phyloP scores from a whole-genome alignment of 2,329 filamentous ascomycete species.

The Purpureocillium takamizusanense region DNA sequence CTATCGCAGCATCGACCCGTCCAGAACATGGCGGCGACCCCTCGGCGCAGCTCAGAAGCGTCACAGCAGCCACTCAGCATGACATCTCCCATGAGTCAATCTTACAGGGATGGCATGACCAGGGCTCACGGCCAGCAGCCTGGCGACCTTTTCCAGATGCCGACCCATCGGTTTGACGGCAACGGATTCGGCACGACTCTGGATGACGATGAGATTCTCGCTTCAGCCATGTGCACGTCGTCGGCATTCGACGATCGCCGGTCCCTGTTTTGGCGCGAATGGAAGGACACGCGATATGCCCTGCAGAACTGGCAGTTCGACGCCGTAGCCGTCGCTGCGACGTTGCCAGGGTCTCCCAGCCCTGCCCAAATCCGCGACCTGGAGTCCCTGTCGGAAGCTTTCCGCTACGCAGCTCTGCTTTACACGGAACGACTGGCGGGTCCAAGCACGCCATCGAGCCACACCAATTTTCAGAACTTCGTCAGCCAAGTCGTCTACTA shows the following conservation, averaged over 20 bases:
- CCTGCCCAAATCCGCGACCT: slow-evolving; percentile 63
- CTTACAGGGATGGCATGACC: slow-evolving; percentile 27
- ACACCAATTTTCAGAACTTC: slow-evolving; percentile 73
- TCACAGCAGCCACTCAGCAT: slow-evolving; percentile 27
- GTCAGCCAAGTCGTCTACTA: slow-evolving; percentile 78
- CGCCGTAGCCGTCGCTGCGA: slow-evolving; percentile 37
- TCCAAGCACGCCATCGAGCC: slow-evolving; percentile 61
- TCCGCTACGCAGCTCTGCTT: slow-evolving; percentile 79
- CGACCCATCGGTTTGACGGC: slow-evolving; percentile 54
- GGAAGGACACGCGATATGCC: slow-evolving; percentile 68
- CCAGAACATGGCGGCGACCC: slow-evolving; percentile 20
- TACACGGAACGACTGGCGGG: slow-evolving; percentile 84
- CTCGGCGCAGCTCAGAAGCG: slow-evolving; percentile 7
- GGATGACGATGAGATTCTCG: slow-evolving; percentile 44
- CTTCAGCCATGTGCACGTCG: slow-evolving; percentile 30
- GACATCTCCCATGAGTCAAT: slow-evolving; percentile 30
- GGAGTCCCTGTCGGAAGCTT: slow-evolving; percentile 77
- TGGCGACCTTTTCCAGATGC: slow-evolving; percentile 25
- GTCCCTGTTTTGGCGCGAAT: slow-evolving; percentile 73
- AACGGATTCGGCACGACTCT: slow-evolving; percentile 53
- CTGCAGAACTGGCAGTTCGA: slow-evolving; percentile 79
- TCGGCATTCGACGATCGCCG: slow-evolving; percentile 48
- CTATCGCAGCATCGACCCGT: slow-evolving; percentile 62
- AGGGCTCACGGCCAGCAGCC: slow-evolving; percentile 16
- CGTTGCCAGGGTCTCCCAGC: slow-evolving; percentile 40